These are phyloP conservation scores for Colletotrichum musae DNA, from an alignment of 2,329 filamentous ascomycete species.

Conservation along the genomic window DNA sequence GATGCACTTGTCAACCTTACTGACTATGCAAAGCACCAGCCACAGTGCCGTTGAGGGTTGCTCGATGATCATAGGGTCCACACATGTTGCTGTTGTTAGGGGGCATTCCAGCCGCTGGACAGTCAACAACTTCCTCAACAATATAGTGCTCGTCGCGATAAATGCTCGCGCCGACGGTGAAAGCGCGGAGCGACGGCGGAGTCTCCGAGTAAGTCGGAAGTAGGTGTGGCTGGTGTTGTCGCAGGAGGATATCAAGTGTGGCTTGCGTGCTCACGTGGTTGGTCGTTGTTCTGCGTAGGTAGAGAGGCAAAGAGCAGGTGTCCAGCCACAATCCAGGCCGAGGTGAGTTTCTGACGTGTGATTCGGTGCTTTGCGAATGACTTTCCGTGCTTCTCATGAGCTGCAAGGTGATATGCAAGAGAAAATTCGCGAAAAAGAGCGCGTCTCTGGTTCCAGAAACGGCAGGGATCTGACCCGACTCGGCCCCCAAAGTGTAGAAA, in stretches of 20 bases:
- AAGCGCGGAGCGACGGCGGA: conserved; percentile 19
- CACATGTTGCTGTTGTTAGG: not conserved
- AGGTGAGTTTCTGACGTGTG: conserved; percentile 1
- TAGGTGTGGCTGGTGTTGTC: conserved; percentile 29
- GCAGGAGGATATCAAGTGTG: conserved; percentile 12
- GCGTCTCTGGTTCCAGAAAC: not conserved
- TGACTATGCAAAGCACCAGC: conserved; percentile 27
- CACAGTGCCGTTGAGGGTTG: conserved; percentile 14
- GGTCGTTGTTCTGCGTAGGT: conserved; percentile 9
- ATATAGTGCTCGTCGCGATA: conserved; percentile 5
- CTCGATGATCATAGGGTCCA: not conserved
- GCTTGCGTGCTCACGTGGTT: conserved; percentile 30
- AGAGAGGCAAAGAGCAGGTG: conserved; percentile 19
- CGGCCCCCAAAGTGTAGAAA: conserved; percentile 2
- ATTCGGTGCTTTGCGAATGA: conserved; percentile 18
- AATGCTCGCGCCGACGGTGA: not conserved
- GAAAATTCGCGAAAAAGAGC: conserved; percentile 14
- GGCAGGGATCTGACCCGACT: conserved; percentile 7
- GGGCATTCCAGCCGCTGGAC: conserved; percentile 11
- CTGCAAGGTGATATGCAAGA: conserved; percentile 2
- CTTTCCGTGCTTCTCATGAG: conserved; percentile 18
- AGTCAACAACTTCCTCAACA: not conserved
- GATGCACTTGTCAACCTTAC: not conserved
- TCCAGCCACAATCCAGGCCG: conserved; percentile 29
- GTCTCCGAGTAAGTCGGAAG: not conserved